phyloP scores from a whole-genome alignment of 179 eudicot genomes.

The Carnegiea gigantea region DNA sequence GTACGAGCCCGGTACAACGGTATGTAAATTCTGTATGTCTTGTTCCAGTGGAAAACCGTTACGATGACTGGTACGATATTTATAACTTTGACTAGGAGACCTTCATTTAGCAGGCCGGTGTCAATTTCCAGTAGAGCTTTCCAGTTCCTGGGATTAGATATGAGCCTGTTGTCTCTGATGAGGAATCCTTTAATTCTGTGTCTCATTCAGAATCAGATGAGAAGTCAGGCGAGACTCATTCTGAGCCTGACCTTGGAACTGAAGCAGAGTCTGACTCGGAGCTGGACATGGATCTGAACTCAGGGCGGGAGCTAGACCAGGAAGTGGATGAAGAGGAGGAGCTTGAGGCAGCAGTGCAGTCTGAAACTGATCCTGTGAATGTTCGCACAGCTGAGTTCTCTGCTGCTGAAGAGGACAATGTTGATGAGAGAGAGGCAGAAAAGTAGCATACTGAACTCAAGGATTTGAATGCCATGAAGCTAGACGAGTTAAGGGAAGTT shows the following conservation, averaged over 20 bases:
- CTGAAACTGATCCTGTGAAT: no score
- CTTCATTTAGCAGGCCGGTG: slow-evolving; percentile 51
- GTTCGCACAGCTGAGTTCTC: no score
- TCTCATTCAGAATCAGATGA: slow-evolving; percentile 28
- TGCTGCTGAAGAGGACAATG: slow-evolving; percentile 29
- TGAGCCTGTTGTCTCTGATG: slow-evolving; percentile 45
- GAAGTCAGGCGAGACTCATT: slow-evolving; percentile 25
- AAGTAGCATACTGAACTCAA: no score
- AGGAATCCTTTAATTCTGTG: slow-evolving; percentile 27
- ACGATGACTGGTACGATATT: no score
- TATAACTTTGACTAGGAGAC: slow-evolving; percentile 17
- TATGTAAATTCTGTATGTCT: no score
- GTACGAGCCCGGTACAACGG: no score
- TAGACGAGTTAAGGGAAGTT: no score
- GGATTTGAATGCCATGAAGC: no score
- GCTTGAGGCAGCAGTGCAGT: slow-evolving; percentile 1
- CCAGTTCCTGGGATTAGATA: slow-evolving; percentile 64
- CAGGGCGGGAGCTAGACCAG: not conserved
- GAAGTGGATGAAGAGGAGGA: slow-evolving; percentile 39
- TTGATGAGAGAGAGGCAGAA: no score
- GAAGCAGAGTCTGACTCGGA: slow-evolving; percentile 38
- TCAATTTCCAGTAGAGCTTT: slow-evolving; percentile 79
- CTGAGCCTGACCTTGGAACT: slow-evolving; percentile 34
- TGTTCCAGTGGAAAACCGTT: no score
- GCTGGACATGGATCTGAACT: slow-evolving; percentile 27